phyloP scores from a whole-genome alignment of 176 grass and related monocot genomes.

The Areca catechu region DNA sequence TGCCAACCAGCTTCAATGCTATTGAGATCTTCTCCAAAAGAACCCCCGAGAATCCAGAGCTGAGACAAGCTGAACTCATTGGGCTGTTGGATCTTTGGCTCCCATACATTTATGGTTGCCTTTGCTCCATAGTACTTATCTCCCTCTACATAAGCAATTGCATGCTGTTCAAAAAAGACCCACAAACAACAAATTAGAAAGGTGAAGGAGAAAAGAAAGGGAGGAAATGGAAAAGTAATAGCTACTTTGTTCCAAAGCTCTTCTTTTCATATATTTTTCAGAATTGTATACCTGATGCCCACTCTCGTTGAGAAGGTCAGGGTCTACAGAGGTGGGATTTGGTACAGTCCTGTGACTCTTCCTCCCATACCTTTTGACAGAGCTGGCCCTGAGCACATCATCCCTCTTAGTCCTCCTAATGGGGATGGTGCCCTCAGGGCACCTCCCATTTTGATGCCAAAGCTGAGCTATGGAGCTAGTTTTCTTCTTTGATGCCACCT shows the following conservation, averaged over 20 bases:
- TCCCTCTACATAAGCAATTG: slow-evolving; percentile 79
- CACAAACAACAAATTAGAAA: too few relatives aligned
- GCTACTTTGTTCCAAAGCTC: slow-evolving; percentile 1
- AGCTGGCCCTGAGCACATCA: slow-evolving; percentile 58
- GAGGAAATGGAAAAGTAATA: not conserved
- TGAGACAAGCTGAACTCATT: slow-evolving; percentile 88
- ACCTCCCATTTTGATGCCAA: slow-evolving; percentile 56
- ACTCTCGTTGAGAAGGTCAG: slow-evolving; percentile 52
- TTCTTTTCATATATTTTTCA: too few relatives aligned
- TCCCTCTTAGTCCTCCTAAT: slow-evolving; percentile 56
- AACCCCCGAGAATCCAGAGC: slow-evolving; percentile 78
- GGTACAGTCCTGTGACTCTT: slow-evolving; percentile 40
- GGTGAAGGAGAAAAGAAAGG: too few relatives aligned
- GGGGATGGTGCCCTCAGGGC: slow-evolving; percentile 50
- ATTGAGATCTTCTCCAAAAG: slow-evolving; percentile 81
- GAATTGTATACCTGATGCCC: slow-evolving; percentile 50
- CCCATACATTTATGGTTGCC: slow-evolving; percentile 88
- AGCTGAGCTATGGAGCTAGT: slow-evolving; percentile 29
- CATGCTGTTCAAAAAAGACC: slow-evolving; percentile 37
- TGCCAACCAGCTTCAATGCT: slow-evolving; percentile 96
- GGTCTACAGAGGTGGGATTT: slow-evolving; percentile 42
- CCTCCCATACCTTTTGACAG: slow-evolving; percentile 51
- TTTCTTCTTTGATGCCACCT: slow-evolving; percentile 35
- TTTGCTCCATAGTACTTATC: slow-evolving; percentile 78
- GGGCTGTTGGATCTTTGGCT: slow-evolving; percentile 66